Conservation (phyloP, 2,329 filamentous ascomycete genomes). For the Beauveria brongniartii region DNA sequence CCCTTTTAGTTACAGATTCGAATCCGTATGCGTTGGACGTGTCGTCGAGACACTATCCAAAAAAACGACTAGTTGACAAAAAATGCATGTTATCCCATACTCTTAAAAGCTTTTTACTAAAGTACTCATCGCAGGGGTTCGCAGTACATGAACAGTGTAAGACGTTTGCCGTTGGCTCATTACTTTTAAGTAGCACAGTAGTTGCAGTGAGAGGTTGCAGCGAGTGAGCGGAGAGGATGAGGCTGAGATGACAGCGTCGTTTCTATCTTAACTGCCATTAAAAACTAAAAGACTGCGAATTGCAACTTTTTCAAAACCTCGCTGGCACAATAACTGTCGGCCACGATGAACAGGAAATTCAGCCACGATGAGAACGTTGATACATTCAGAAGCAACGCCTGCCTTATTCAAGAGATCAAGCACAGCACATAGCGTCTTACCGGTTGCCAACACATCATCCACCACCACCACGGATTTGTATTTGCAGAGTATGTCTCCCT, state of each 20-base stretch:
- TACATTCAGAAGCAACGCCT: conserved; percentile 30
- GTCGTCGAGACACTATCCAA: too few relatives aligned
- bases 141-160: too few relatives aligned
- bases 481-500: conserved; percentile 29
- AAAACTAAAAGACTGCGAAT: conserved; percentile 46
- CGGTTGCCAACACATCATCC: conserved; percentile 52
- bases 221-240: too few relatives aligned
- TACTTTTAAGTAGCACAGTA: too few relatives aligned
- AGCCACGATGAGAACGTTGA: conserved; percentile 44
- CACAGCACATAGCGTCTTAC: conserved; percentile 45
- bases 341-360: conserved; percentile 51
- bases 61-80: too few relatives aligned
- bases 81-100: too few relatives aligned
- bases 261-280: conserved; percentile 15
- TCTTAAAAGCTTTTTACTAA: too few relatives aligned
- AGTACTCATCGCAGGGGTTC: too few relatives aligned
- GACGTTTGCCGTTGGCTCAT: too few relatives aligned
- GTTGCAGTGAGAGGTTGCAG: too few relatives aligned
- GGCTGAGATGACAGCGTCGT: not conserved
- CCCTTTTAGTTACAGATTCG: too few relatives aligned
- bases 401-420: conserved; percentile 37
- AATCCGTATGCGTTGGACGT: too few relatives aligned
- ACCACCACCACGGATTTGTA: conserved; percentile 43
- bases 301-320: conserved; percentile 40
- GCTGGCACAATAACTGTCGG: conserved; percentile 33